Percentiles rank a stretch among this genome's conserved stretches.
These are phyloP conservation scores for Alternaria sp. DNA, from an alignment of 2,329 filamentous ascomycete species.

Conservation along the genomic window DNA sequence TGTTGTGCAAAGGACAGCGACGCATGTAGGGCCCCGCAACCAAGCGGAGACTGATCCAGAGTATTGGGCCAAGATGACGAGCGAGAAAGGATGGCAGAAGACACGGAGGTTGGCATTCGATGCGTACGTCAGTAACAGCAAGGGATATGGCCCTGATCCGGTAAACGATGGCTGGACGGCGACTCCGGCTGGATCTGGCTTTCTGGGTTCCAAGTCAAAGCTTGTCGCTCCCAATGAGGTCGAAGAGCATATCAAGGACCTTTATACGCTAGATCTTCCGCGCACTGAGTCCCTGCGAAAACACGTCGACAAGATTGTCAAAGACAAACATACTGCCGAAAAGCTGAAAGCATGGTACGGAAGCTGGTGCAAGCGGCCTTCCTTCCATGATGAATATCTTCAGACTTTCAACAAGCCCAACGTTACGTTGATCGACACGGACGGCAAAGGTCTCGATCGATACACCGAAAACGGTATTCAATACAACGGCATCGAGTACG, in stretches of 20 bases:
- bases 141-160: constrained; percentile 47
- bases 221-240: constrained; percentile 8
- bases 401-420: constrained; percentile 65
- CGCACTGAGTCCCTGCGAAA: too few species aligned
- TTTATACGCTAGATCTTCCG: too few species aligned
- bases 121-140: constrained; percentile 21
- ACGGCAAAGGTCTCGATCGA: constrained; percentile 61
- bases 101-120: constrained; percentile 57
- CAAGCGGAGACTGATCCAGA: constrained; percentile 24
- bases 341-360: constrained; percentile 67
- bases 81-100: constrained; percentile 60
- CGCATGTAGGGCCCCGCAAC: constrained; percentile 51
- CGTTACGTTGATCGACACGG: constrained; percentile 69
- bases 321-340: constrained; percentile 61
- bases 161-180: constrained; percentile 62
- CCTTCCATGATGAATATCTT: constrained; percentile 69
- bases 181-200: constrained; percentile 24
- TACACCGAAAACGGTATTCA: background rate
- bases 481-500: background rate
- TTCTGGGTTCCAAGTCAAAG: constrained; percentile 23
- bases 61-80: background rate
- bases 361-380: constrained; percentile 69
- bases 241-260: too few species aligned
- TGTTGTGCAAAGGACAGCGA: constrained; percentile 66
- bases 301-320: constrained; percentile 46